Evolutionary conservation across 1,284 basidiomycete species (phyloP), one percentile per base, ranked within the genome.

Genomic region (Naganishia albida): DNA sequence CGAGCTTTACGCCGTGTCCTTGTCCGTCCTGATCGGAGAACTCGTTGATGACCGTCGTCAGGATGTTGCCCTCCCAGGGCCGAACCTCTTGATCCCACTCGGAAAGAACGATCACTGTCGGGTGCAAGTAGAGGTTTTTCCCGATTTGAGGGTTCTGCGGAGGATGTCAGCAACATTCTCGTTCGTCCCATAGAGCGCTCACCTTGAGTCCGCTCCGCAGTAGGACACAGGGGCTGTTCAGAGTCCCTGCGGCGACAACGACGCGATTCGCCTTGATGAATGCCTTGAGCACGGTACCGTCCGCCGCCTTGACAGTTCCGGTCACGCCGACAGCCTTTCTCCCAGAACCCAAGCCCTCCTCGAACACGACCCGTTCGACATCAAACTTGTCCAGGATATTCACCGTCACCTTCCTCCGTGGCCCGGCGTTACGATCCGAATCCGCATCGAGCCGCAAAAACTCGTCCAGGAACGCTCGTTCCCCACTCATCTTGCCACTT

Each of bases 221-320:
- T 7, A 83, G 73, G 52, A 83, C 67, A 0, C 80, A 81, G 0
- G 82, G 82, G 3, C 78, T 78, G 67, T 81, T 75, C 56, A 82
- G 66, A 13, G 77, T 76, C 10, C 82, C 82, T 0, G 74, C 75
- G 12, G 76, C 74, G 49, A 79, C 72, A 38, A 82, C 74, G 1
- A 81, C 78, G 1, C 73, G 75, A n/a, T 73, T 68, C 7, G 79
- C 79, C 1, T 70, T 67, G 50, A 81, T 67, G 30, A 75, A 68
- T 30, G 75, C 73, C 30, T 70, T 68, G 20, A 75, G 77, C 0
- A 66, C 56, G 40, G 52, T 39, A 26, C 56, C 62, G 15, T 63
- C 63, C 26, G 34, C 20, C 40, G 25, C 51, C 38, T 60, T 44
- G 1, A 62, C 49, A n/a, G 20, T 44, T 7, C 28, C 50, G 6